A percentile compares a stretch with the other conserved stretches of the same genome.
These are phyloP conservation scores for Elsinoe perseae DNA, from an alignment of 2,329 filamentous ascomycete genomes.

Conservation along the genomic window DNA sequence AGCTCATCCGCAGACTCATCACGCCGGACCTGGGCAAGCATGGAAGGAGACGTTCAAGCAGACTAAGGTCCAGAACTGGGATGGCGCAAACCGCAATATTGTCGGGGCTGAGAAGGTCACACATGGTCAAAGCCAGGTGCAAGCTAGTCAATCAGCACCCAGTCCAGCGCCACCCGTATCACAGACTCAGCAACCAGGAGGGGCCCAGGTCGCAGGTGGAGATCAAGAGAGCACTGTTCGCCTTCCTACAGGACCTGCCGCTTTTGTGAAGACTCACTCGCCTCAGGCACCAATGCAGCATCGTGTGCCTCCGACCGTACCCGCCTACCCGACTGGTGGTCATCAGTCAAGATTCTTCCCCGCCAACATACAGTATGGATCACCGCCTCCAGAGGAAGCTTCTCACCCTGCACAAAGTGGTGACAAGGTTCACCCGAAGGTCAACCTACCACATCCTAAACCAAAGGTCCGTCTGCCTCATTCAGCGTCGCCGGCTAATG, in stretches of 20 bases:
- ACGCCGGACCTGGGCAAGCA: constrained; percentile 1
- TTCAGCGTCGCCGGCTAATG: constrained; percentile 41
- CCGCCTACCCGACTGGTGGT: constrained; percentile 5
- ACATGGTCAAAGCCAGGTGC: constrained; percentile 19
- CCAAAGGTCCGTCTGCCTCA: constrained; percentile 72
- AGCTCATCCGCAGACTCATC: not conserved
- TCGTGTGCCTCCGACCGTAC: constrained; percentile 18
- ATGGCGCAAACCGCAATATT: constrained; percentile 26
- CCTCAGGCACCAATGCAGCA: constrained; percentile 19
- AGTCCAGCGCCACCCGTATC: constrained; percentile 28
- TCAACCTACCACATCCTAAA: constrained; percentile 60
- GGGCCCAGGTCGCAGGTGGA: constrained; percentile 21
- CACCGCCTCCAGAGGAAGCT: constrained; percentile 65
- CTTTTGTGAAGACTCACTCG: constrained; percentile 2
- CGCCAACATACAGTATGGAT: constrained; percentile 36
- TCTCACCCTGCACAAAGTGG: constrained; percentile 62
- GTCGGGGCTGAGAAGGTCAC: constrained; percentile 25
- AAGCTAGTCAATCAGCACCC: constrained; percentile 16
- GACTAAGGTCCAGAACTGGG: constrained; percentile 23
- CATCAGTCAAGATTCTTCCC: constrained; percentile 33
- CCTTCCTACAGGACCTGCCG: constrained; percentile 22
- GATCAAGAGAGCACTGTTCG: constrained; percentile 28
- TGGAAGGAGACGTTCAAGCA: constrained; percentile 32
- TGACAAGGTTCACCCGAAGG: constrained; percentile 56
- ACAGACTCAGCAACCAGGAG: constrained; percentile 29